Base-by-base conservation (phyloP, 257 asterid genomes). In the Prunella vulgaris region DNA sequence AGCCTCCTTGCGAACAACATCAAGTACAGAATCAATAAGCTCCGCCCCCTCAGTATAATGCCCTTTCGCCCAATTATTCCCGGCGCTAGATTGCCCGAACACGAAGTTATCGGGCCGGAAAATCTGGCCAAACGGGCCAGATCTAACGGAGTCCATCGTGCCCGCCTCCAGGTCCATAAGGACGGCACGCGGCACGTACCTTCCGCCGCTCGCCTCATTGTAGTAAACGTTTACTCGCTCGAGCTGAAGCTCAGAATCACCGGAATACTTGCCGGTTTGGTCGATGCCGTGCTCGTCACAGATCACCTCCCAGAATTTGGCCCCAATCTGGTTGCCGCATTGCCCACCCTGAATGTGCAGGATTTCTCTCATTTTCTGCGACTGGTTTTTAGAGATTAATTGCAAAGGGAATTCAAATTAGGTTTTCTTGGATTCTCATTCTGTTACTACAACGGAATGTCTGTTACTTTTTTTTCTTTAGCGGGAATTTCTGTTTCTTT, bases 341-440 rank as follows among this genome's bases (percentile, higher is more conserved):
- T 59, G 64, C 64, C 64, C 64, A 25, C 64, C 64, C 28, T 61
- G 67, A 37, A 61, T 33, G 67, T 61, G 51, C 17, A 61, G 67
- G 13, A 61, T 12, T 42, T 61, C 48, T 4, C 27, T 46, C 67
- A 61, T 35, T 37, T 61, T 35, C 7, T n/a, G n/a, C n/a, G n/a
- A n/a, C n/a, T n/a, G n/a, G n/a, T 1, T 33, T 33, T 7, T 5
- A 0, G 5, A 5, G 5, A 9, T 35, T 1, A 35, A 35, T 2
- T 32, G 12, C 2, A 35, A 35, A 35, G 7, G 42, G 42, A 0
- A 35, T 7, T 35, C 42, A 1, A 35, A 35, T 35, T 35, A 35
- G 3, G 1, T 35, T 35, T 35, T 4, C n/a, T 35, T 35, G 42
- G 42, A 35, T 35, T 12, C 2, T 35, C 42, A 35, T 35, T 32